A percentile compares a stretch with the other conserved stretches of the same genome.
Conservation (phyloP, 768 basidiomycete genomes). For the Hydnomerulius pinastri region DNA sequence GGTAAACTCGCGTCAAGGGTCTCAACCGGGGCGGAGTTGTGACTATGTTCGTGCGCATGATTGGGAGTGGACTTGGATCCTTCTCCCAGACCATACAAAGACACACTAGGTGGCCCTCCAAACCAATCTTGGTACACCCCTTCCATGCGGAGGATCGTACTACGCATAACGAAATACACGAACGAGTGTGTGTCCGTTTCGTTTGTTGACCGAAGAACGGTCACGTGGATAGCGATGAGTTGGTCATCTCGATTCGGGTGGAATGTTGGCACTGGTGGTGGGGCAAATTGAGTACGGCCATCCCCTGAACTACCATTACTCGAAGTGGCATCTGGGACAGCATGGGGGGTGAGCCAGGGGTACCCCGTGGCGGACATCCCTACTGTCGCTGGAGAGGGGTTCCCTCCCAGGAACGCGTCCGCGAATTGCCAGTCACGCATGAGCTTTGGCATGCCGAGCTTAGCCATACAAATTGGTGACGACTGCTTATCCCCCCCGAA, state of each 20-base stretch:
- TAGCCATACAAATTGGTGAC: slow-evolving; percentile 37
- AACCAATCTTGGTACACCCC: neutral
- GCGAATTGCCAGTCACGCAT: slow-evolving; percentile 49
- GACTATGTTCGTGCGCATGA: neutral
- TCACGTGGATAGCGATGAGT: slow-evolving; percentile 51
- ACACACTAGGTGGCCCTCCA: neutral
- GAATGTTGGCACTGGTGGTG: slow-evolving; percentile 8
- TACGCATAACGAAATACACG: slow-evolving; percentile 50
- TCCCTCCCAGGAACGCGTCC: slow-evolving; percentile 57
- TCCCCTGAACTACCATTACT: no score
- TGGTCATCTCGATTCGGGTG: slow-evolving; percentile 50
- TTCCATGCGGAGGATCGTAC: slow-evolving; percentile 36
- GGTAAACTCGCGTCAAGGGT: no score
- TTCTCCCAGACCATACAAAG: neutral
- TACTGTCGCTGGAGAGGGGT: slow-evolving; percentile 43
- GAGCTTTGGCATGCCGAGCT: slow-evolving; percentile 46
- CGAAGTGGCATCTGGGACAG: neutral
- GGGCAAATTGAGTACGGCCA: neutral
- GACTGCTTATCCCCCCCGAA: slow-evolving; percentile 37
- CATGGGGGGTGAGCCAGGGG: neutral
- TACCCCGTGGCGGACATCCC: neutral
- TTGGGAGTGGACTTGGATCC: neutral
- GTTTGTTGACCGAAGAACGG: slow-evolving; percentile 43
- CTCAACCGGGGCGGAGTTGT: no score
- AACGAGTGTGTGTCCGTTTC: slow-evolving; percentile 45